Evolutionary conservation across 306 rosid genomes (phyloP).

Genomic region (Sicyos edulis): DNA sequence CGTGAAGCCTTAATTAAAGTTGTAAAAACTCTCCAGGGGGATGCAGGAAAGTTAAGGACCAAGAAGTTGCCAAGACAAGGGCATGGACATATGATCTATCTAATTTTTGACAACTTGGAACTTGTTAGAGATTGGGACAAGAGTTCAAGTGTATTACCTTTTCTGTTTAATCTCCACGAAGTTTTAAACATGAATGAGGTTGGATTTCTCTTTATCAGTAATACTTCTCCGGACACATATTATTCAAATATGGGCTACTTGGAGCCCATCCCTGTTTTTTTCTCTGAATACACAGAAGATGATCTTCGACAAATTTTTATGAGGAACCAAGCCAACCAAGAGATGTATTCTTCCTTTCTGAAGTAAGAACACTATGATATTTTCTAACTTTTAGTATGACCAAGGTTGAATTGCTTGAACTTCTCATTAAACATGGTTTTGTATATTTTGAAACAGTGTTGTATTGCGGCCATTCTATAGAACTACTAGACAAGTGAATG

Average conservation of each 20-base stretch:
- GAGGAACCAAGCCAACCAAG: constrained; percentile 53
- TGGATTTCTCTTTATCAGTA: constrained; percentile 77
- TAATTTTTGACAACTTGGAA: constrained; percentile 77
- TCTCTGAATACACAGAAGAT: constrained; percentile 70
- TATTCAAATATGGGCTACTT: constrained; percentile 68
- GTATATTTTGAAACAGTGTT: constrained; percentile 44
- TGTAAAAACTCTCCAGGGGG: constrained; percentile 41
- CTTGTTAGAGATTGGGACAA: constrained; percentile 85
- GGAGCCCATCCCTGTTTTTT: constrained; percentile 64
- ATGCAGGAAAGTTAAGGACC: constrained; percentile 33
- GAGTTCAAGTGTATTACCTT: constrained; percentile 58
- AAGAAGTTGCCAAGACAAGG: constrained; percentile 32
- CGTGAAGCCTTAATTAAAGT: constrained; percentile 61
- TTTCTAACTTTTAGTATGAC: constrained; percentile 8
- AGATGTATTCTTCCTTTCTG: constrained; percentile 71
- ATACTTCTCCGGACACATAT: constrained; percentile 73
- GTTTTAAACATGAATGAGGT: constrained; percentile 67
- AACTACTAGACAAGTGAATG: constrained; percentile 65
- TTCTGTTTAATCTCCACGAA: constrained; percentile 70
- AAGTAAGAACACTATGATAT: constrained; percentile 46
- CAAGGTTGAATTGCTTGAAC: constrained; percentile 20
- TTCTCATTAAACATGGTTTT: constrained; percentile 17
- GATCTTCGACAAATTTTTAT: constrained; percentile 57
- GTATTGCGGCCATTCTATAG: constrained; percentile 61
- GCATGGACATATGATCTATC: constrained; percentile 68